These are phyloP conservation scores for Hortiboletus rubellus DNA, from an alignment of 1,284 basidiomycete species.

Conservation along the genomic window DNA sequence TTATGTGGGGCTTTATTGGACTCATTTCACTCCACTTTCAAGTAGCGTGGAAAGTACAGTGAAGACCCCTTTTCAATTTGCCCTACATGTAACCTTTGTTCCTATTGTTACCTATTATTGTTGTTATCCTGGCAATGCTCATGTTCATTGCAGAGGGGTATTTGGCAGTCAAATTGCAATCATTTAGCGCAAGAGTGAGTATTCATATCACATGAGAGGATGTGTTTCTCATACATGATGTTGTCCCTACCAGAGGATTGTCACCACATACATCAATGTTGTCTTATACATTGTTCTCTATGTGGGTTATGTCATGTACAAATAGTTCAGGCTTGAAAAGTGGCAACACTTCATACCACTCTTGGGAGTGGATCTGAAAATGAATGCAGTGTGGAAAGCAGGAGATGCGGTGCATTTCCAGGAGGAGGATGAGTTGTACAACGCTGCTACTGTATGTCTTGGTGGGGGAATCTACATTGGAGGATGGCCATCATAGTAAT, in stretches of 20 bases:
- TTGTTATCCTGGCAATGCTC: constrained; percentile 44
- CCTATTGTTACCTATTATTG: constrained; percentile 46
- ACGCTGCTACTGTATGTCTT: not conserved
- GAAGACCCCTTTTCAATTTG: constrained; percentile 42
- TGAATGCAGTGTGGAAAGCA: constrained; percentile 48
- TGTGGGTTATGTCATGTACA: constrained; percentile 37
- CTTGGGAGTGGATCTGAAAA: constrained; percentile 45
- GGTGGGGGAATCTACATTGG: constrained; percentile 6
- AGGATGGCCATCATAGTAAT: constrained; percentile 1
- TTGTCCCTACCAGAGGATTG: constrained; percentile 36
- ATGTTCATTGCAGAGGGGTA: constrained; percentile 57
- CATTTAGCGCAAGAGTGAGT: constrained; percentile 38
- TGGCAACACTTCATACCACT: constrained; percentile 36
- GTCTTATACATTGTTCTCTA: constrained; percentile 39
- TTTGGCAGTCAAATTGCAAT: constrained; percentile 37
- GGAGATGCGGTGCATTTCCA: constrained; percentile 40
- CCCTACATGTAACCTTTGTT: constrained; percentile 51
- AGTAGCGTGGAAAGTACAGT: constrained; percentile 44
- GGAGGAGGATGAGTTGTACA: constrained; percentile 36
- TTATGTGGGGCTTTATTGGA: constrained; percentile 64
- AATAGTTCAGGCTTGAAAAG: constrained; percentile 25
- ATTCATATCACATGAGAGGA: not conserved
- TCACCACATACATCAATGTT: constrained; percentile 45
- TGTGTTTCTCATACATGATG: not conserved
- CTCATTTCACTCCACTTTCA: constrained; percentile 53